Base-by-base conservation (phyloP, 2,329 filamentous ascomycete species). In the Fusarium sp. region DNA sequence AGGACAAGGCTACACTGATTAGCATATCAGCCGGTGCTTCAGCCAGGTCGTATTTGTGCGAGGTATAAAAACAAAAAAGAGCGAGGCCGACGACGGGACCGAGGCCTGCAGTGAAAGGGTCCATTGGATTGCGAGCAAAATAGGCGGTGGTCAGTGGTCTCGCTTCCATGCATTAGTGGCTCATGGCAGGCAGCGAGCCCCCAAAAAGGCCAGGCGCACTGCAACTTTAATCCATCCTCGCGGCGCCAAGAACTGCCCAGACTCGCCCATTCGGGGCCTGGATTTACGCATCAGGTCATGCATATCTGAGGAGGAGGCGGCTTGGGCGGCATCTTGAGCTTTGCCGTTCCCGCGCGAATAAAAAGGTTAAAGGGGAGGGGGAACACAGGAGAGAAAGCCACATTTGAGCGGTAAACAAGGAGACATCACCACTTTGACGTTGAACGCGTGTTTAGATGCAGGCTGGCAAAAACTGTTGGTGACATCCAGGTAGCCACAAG, bases 211-310 rank as follows among this genome's bases (percentile, higher is more conserved):
- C 71, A 70, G 73, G 66, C 63, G 30, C 62, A 54, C 70, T 61
- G 71, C 70, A 78, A 71, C 66, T 72, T 77, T 75, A 76, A 72
- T 72, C 56, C 12, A 73, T 69, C 68, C 66, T 75, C 70, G 66
- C 60, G 15, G 40, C 61, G 69, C 72, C 69, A 79, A 76, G 73
- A 47, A 20, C 38, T 64, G 72, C 72, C 64, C 54, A 73, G 70
- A 63, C 65, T 71, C 58, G 43, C 30, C 63, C 37, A 71, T 67
- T 68, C 63, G 56, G 66, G 73, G 70, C 72, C 70, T 74, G 67
- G 76, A 32, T 62, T 61, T 47, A 32, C 47, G 33, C 37, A 63
- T 69, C 68, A 72, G 70, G 65, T 63, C 69, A 70, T 71, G 68
- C 65, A 58, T 66, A 45, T 64, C 61, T 43, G 45, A 45, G 40